Evolutionary conservation across 768 basidiomycete genomes (phyloP).

Genomic region (Tricholoma saponaceum): DNA sequence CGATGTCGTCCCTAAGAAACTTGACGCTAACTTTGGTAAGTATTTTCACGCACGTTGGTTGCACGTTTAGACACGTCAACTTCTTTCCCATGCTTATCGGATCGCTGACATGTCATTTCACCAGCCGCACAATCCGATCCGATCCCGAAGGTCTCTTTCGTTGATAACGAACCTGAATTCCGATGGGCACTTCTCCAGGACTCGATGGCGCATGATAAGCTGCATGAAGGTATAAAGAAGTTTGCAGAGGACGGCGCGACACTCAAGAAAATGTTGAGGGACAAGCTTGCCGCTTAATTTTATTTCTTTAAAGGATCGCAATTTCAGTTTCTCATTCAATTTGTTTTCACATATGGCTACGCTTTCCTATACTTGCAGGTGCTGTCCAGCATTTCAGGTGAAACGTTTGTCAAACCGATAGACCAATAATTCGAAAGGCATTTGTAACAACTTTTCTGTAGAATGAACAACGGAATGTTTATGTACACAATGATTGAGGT

Average conservation of each 20-base stretch:
- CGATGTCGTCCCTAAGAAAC: constrained; percentile 77
- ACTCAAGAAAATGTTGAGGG: constrained; percentile 76
- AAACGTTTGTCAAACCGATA: neutral
- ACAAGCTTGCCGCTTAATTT: constrained; percentile 55
- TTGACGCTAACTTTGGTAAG: constrained; percentile 63
- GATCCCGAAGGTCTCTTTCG: constrained; percentile 74
- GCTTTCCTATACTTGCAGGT: neutral
- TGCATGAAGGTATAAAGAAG: constrained; percentile 97
- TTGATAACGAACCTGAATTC: constrained; percentile 96
- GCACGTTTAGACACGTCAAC: neutral
- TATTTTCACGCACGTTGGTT: constrained; percentile 6
- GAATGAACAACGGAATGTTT: neutral
- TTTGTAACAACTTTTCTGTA: neutral
- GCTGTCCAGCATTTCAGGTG: neutral
- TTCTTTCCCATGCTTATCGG: neutral
- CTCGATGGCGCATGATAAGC: constrained; percentile 97
- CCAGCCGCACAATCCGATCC: constrained; percentile 53
- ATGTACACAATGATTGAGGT: too few relatives aligned
- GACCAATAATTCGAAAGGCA: neutral
- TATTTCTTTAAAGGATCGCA: neutral
- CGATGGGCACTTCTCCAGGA: constrained; percentile 91
- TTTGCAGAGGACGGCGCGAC: constrained; percentile 94
- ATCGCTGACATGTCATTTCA: constrained; percentile 1
- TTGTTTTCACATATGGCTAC: neutral
- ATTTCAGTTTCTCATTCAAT: neutral